Evolutionary conservation across 225 moss, liverwort and hornwort genomes (phyloP).

Genomic region (Asterella californica): DNA sequence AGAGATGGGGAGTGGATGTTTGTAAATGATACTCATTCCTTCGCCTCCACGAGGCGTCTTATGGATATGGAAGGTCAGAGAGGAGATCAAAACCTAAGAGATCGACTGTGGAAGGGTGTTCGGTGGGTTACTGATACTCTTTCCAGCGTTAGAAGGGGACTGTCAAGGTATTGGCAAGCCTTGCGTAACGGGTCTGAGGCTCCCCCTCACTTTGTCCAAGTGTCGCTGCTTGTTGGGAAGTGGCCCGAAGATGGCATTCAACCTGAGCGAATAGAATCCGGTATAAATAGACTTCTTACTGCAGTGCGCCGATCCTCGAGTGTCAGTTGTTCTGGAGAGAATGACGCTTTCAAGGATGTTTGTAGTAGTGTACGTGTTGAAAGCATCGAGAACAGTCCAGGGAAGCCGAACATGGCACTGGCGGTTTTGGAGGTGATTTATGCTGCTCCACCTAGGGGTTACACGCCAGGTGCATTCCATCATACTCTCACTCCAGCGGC

Average conservation of each 20-base stretch:
- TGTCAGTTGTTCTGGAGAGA: slow-evolving; percentile 20
- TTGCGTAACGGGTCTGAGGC: slow-evolving; percentile 87
- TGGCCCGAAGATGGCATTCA: slow-evolving; percentile 98
- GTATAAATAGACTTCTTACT: slow-evolving; percentile 75
- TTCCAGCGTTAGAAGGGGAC: slow-evolving; percentile 45
- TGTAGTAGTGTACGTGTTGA: slow-evolving; percentile 89
- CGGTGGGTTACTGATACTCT: slow-evolving; percentile 45
- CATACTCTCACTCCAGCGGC: slow-evolving; percentile 88
- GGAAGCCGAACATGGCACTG: slow-evolving; percentile 64
- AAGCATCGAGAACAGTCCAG: slow-evolving; percentile 86
- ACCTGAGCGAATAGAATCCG: slow-evolving; percentile 86
- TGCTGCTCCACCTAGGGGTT: slow-evolving; percentile 64
- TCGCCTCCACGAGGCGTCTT: slow-evolving; percentile 57
- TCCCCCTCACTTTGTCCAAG: slow-evolving; percentile 98
- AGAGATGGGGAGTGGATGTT: slow-evolving; percentile 99
- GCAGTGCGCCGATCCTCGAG: slow-evolving; percentile 54
- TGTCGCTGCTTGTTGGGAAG: slow-evolving; percentile 84
- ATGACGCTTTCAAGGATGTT: slow-evolving; percentile 40
- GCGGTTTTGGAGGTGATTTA: slow-evolving; percentile 96
- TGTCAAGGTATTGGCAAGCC: slow-evolving; percentile 71
- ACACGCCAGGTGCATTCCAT: slow-evolving; percentile 52
- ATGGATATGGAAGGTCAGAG: slow-evolving; percentile 51
- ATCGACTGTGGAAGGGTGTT: slow-evolving; percentile 43
- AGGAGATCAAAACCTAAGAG: slow-evolving; percentile 24
- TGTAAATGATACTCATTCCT: slow-evolving; percentile 61